Evolutionary conservation across 768 basidiomycete species (phyloP), one percentile per base, ranked within the genome.

Genomic region (Lactarius akahatsu): DNA sequence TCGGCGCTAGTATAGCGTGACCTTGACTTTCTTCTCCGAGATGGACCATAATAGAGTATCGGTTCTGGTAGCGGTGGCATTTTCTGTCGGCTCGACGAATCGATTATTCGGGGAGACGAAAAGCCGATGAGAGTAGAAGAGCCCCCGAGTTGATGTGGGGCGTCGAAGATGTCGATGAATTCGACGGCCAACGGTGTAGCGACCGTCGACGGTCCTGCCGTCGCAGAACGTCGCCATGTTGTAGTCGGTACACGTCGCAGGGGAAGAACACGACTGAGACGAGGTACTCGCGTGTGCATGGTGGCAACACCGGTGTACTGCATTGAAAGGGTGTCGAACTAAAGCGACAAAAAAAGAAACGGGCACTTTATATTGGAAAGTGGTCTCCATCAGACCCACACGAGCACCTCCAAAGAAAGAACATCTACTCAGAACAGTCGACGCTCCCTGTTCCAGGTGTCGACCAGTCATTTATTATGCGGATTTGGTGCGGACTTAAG

Each of bases 141-240:
- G 66, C 78, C 79, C 23, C 78, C 76, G 26, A 82, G 77, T 36
- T 74, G 74, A 40, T 74, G 73, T 1, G 83, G 81, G 28, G 78
- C 83, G 65, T 85, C 83, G 70, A 83, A 83, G 65, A 85, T 83
- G 71, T 85, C 83, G 67, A 81, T 79, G 57, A 82, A 81, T 52
- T 65, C 62, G 58, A 65, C 26, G 70, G 69, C 32, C 16, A 18
- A 32, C 10, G 40, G 40, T 4, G 28, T 23, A 13, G 18, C 16
- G 16, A 30, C 10, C 10, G n/a, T n/a, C n/a, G 36, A 47, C 8
- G 34, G n/a, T 11, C 56, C 41, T 50, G 11, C 52, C 18, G 23
- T 41, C 30, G 58, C 40, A 11, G 30, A 52, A 41, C 4, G 40
- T 45, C 6, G 26, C 18, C 30, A 55, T 4, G 9, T 40, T 7